Percentiles rank a stretch among this genome's conserved stretches.
Evolutionary conservation across 1,284 basidiomycete genomes (phyloP).

Genomic region (Cutaneotrichosporon arboriforme): DNA sequence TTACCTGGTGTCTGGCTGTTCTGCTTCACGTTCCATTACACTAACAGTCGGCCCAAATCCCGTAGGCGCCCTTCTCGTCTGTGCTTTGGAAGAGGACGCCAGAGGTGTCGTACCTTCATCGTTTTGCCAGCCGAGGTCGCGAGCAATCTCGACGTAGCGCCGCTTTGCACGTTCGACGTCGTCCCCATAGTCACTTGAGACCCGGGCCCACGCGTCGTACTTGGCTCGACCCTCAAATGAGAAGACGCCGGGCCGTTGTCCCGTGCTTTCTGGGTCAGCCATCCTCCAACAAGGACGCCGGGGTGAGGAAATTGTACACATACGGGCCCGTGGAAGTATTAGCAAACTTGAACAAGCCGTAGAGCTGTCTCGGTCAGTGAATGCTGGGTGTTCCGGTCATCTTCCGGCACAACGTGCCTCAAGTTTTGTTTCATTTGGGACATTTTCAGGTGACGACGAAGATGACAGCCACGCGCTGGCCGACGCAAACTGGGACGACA

Average conservation of each 20-base stretch:
- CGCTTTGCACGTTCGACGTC: slow-evolving; percentile 39
- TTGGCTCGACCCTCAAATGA: slow-evolving; percentile 75
- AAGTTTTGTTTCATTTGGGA: slow-evolving; percentile 37
- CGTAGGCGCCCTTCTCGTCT: slow-evolving; percentile 16
- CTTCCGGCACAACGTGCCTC: slow-evolving; percentile 25
- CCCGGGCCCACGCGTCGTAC: slow-evolving; percentile 73
- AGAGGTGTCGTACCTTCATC: slow-evolving; percentile 7
- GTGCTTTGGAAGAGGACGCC: slow-evolving; percentile 13
- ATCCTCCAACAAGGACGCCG: no score
- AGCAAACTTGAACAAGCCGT: slow-evolving; percentile 76
- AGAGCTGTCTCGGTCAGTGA: slow-evolving; percentile 56
- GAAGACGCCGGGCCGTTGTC: slow-evolving; percentile 68
- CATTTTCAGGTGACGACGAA: slow-evolving; percentile 25
- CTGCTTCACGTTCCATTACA: slow-evolving; percentile 50
- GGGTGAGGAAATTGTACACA: no score
- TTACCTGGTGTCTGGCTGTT: slow-evolving; percentile 17
- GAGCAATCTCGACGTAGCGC: slow-evolving; percentile 67
- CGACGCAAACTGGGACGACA: slow-evolving; percentile 21
- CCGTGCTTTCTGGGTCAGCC: slow-evolving; percentile 51
- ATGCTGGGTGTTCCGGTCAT: not conserved
- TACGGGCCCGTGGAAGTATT: slow-evolving; percentile 48
- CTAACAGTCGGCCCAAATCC: slow-evolving; percentile 58
- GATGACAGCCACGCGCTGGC: slow-evolving; percentile 34
- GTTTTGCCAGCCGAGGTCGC: slow-evolving; percentile 67
- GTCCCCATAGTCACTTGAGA: slow-evolving; percentile 53